Evolutionary conservation across 495 filamentous ascomycete genomes (phyloP), one percentile per base, ranked within the genome.

Genomic region (Aspergillus sclerotiicarbonarius): DNA sequence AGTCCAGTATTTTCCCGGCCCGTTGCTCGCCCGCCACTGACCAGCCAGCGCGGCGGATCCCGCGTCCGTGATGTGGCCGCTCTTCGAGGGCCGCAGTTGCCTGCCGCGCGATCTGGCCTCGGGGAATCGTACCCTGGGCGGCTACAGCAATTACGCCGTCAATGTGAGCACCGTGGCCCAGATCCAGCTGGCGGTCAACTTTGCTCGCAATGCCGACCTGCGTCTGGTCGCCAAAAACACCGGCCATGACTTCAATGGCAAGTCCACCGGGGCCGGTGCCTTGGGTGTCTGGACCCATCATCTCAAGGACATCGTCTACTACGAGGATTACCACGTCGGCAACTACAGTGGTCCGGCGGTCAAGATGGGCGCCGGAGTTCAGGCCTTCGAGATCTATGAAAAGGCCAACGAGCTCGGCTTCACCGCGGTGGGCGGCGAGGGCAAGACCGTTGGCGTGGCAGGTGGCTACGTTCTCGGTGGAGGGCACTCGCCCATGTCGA

Each of bases 191-290:
- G 80, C 82, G 0, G 76, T 89, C 16, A 83, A 83, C 63, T 88
- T 87, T 71, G 86, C 86, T 3, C 74, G 79, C 45, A 80, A 87
- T 19, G 72, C 73, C 19, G 79, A 81, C 20, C 56, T 89, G 0
- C 73, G 86, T 39, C 69, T 90, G 2, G 72, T 84, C 0, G 76
- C 89, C 51, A 88, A 87, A 76, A 90, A 88, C 60, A 91, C 87
- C 2, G 87, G 88, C 29, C 87, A 89, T 59, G 84, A 87, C 63
- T 86, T 82, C 70, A 71, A 69, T 33, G 84, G 81, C 54, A 85
- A 84, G 68, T 80, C 80, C 6, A 79, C 75, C 12, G 85, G 85
- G 19, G 72, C 73, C 21, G 83, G 83, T 19, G 75, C 79, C 13
- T 67, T 88, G 8, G 68, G 69, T 25, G 67, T 88, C 33, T 88